A percentile compares a stretch with the other conserved stretches of the same genome.
Conservation (phyloP, 352 stramenopile species). For the Pythium phragmiticola region DNA sequence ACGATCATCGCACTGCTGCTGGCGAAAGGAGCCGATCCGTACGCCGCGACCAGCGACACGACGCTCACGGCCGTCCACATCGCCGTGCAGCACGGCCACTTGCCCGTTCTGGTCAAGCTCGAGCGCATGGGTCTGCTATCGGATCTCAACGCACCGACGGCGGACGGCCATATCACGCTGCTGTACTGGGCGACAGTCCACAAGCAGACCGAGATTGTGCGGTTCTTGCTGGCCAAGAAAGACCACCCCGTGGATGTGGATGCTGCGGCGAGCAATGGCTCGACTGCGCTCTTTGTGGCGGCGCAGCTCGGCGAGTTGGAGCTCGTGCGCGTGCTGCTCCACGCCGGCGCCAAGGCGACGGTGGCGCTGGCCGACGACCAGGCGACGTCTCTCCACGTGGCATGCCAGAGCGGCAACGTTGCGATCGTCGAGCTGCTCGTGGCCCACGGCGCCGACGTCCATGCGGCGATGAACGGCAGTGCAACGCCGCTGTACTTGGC, state of each 20-base stretch:
- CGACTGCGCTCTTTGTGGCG: slow-evolving; percentile 45
- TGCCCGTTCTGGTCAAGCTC: slow-evolving; percentile 29
- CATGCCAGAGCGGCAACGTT: slow-evolving; percentile 19
- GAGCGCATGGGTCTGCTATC: slow-evolving; percentile 24
- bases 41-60: slow-evolving; percentile 25
- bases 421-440: slow-evolving; percentile 28
- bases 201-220: slow-evolving; percentile 30
- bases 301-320: slow-evolving; percentile 61
- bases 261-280: slow-evolving; percentile 28
- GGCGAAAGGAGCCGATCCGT: slow-evolving; percentile 45
- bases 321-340: slow-evolving; percentile 58
- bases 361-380: slow-evolving; percentile 22
- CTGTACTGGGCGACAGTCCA: slow-evolving; percentile 31
- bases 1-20: slow-evolving; percentile 55
- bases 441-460: slow-evolving; percentile 24
- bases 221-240: slow-evolving; percentile 25
- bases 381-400: slow-evolving; percentile 27
- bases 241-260: slow-evolving; percentile 16
- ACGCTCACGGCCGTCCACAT: slow-evolving; percentile 32
- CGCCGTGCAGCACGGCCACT: slow-evolving; percentile 26
- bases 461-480: slow-evolving; percentile 28
- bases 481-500: slow-evolving; percentile 44
- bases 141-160: slow-evolving; percentile 25
- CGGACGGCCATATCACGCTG: slow-evolving; percentile 27
- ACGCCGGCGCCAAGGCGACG: slow-evolving; percentile 55